Percentiles rank a stretch among this genome's conserved stretches.
phyloP scores from a whole-genome alignment of 306 rosid genomes.

The Alnus rubra region DNA sequence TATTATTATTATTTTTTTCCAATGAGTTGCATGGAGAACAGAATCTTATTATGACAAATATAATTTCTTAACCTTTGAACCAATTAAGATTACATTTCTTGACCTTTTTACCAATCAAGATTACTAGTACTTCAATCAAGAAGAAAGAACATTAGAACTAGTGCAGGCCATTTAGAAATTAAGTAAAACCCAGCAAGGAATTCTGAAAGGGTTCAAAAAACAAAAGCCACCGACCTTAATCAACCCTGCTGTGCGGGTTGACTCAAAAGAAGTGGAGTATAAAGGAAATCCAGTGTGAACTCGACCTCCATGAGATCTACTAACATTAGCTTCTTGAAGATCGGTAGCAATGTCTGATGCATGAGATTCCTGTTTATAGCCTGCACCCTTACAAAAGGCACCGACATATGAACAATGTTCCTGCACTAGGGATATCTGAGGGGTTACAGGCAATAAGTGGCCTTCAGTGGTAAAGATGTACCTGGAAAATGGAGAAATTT shows the following conservation, averaged over 20 bases:
- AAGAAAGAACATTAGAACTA: conserved; percentile 14
- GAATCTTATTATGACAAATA: neutral
- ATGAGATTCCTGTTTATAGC: conserved; percentile 36
- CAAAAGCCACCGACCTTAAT: conserved; percentile 59
- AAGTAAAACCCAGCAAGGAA: conserved; percentile 13
- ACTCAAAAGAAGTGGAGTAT: conserved; percentile 44
- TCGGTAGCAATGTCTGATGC: conserved; percentile 44
- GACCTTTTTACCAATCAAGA: neutral
- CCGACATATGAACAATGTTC: conserved; percentile 86
- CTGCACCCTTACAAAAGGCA: conserved; percentile 67
- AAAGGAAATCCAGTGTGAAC: conserved; percentile 42
- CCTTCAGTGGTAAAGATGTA: conserved; percentile 96
- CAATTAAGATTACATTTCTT: neutral
- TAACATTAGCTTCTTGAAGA: conserved; percentile 63
- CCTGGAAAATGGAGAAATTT: conserved; percentile 40
- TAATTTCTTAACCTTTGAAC: neutral
- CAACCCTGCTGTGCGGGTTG: conserved; percentile 58
- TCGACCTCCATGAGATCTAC: conserved; percentile 44
- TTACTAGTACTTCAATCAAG: neutral
- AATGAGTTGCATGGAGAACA: too few species aligned
- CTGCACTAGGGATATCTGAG: conserved; percentile 71
- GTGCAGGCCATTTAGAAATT: conserved; percentile 2
- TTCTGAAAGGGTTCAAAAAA: conserved; percentile 16
- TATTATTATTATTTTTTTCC: too few species aligned
- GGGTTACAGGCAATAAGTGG: conserved; percentile 88